phyloP scores from a whole-genome alignment of 2,329 filamentous ascomycete genomes.

The Didymella arachidicola region DNA sequence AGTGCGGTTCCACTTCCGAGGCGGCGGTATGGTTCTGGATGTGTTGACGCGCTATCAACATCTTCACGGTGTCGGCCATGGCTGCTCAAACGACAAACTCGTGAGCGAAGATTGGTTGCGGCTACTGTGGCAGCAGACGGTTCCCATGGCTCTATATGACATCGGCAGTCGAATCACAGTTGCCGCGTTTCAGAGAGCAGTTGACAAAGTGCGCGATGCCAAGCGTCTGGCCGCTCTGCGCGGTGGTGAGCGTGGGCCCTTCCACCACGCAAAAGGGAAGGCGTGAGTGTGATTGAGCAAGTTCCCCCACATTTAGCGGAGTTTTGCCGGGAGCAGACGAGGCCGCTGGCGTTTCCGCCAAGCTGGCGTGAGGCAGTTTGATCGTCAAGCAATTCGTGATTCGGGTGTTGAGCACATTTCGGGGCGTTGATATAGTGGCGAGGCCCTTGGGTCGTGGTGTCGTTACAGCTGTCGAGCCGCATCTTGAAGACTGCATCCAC shows the following conservation, averaged over 20 bases:
- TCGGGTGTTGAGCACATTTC: conserved; percentile 16
- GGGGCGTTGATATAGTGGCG: conserved; percentile 19
- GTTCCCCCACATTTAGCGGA: conserved; percentile 38
- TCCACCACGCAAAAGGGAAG: conserved; percentile 9
- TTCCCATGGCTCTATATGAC: conserved; percentile 25
- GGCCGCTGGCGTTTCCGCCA: conserved; percentile 12
- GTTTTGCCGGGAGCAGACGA: conserved; percentile 17
- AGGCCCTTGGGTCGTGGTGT: conserved; percentile 7
- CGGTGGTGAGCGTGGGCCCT: conserved; percentile 15
- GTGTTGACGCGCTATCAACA: conserved; percentile 28
- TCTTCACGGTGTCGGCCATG: conserved; percentile 30
- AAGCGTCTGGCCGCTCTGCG: conserved; percentile 29
- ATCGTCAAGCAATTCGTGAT: conserved; percentile 12
- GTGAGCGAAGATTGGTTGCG: conserved; percentile 21
- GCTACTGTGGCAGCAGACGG: conserved; percentile 6
- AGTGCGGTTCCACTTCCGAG: conserved; percentile 56
- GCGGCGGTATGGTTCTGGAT: conserved; percentile 55
- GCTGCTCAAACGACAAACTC: conserved; percentile 22
- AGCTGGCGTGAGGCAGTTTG: conserved; percentile 15
- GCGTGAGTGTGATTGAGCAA: conserved; percentile 44
- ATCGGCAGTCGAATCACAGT: conserved; percentile 18
- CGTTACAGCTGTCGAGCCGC: conserved; percentile 3
- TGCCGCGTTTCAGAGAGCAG: conserved; percentile 17
- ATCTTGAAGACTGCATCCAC: conserved; percentile 3
- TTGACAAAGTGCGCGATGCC: conserved; percentile 24